Evolutionary conservation across 1,284 basidiomycete species (phyloP), one percentile per base, ranked within the genome.

Genomic region (Athelia psychrophila): DNA sequence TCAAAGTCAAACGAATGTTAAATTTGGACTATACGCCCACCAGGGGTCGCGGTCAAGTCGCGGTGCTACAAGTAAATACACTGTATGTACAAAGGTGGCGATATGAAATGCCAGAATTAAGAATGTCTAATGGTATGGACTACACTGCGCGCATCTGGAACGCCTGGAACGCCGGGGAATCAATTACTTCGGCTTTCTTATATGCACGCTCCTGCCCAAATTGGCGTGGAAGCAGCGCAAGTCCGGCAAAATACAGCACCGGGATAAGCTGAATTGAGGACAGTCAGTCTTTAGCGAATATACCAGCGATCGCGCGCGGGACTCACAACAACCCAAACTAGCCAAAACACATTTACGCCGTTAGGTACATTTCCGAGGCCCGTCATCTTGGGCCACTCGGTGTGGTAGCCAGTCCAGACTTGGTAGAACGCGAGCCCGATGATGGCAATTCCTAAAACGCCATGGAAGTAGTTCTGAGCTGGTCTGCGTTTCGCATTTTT

Each of bases 241-340:
- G 60, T 3, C 81, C 80, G 8, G 62, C 65, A 47, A 66, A 60
- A 61, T 83, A 83, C 2, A 73, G 54, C 8, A 78, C 63, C 1
- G 77, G 73, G 22, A 82, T 57, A 47, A 79, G 51, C 80, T 81
- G 44, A 19, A 23, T 51, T 47, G n/a, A 44, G 42, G 8, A 3
- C 18, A 5, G 35, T 10, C 24, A 45, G 16, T 3, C 16, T n/a
- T 22, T 18, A 18, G n/a, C n/a, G n/a, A n/a, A n/a, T n/a, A n/a
- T n/a, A n/a, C n/a, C n/a, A 22, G n/a, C 6, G 44, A 13, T 20
- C 9, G 22, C 24, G 40, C 24, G 4, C 48, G 25, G 38, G 47
- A 73, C 78, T 63, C 60, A 83, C 81, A 56, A 72, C 70, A 50
- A 77, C 68, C 81, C 81, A 84, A n/a, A 78, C 27, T 6, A 30